Conservation (phyloP, 2,329 filamentous ascomycete species). For the Hypocrella siamensis region DNA sequence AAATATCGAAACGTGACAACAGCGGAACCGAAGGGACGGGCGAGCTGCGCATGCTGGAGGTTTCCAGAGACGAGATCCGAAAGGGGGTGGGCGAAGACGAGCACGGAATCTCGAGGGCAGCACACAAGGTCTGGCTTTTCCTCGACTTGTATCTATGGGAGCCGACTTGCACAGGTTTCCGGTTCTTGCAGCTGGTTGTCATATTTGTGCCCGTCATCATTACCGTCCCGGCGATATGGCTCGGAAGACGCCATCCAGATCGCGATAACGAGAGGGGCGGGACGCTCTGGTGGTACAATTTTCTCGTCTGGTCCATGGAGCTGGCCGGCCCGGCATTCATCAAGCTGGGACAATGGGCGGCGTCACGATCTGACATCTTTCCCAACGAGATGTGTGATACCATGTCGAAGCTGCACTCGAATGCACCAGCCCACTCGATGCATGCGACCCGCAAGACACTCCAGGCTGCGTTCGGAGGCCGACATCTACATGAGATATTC, state of each 20-base stretch:
- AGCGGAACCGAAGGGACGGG: constrained; percentile 42
- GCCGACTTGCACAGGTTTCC: constrained; percentile 68
- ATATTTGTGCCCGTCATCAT: constrained; percentile 87
- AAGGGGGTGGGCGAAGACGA: constrained; percentile 51
- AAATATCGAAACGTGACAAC: constrained; percentile 40
- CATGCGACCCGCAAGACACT: constrained; percentile 66
- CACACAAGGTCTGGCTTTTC: constrained; percentile 46
- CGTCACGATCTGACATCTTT: constrained; percentile 91
- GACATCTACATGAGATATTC: constrained; percentile 79
- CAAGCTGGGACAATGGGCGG: constrained; percentile 98
- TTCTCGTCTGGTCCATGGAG: constrained; percentile 82
- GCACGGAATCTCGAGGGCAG: constrained; percentile 39
- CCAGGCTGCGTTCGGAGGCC: constrained; percentile 63
- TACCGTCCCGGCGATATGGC: constrained; percentile 64
- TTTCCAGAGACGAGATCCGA: constrained; percentile 60
- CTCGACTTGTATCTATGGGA: constrained; percentile 66
- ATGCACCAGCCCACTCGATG: constrained; percentile 84
- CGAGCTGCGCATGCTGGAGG: constrained; percentile 76
- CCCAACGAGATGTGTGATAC: constrained; percentile 79
- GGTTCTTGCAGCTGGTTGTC: constrained; percentile 73
- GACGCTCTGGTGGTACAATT: constrained; percentile 87
- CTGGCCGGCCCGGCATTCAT: constrained; percentile 90
- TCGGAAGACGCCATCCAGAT: constrained; percentile 48
- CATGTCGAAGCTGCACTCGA: constrained; percentile 90
- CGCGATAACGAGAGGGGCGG: constrained; percentile 63